Base-by-base conservation (phyloP, 179 eudicot genomes). In the Camellia oleifera region DNA sequence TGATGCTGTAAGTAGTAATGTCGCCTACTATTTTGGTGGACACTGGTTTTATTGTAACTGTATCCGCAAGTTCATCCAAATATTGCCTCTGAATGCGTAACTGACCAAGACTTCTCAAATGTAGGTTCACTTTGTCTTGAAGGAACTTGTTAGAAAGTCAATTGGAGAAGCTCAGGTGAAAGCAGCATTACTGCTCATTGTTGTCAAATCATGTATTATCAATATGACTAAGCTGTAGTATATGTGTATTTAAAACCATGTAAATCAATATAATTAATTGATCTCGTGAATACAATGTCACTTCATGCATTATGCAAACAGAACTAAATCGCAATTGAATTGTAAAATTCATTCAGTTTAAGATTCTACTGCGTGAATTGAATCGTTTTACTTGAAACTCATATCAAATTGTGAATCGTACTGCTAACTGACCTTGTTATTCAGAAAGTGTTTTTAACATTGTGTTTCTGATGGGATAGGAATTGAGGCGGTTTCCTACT, bases 81-180 rank as follows among this genome's bases (percentile, higher is more conserved):
- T 60, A 14, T 61, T 61, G 0, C 1, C 13, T 32, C 48, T 61
- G 71, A 57, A 72, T 72, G 52, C 7, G 8, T 72, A 60, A 57
- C 79, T 84, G 71, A 82, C 26, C 54, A 62, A 2, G 42, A 70
- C 50, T 44, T 50, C 78, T 48, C 50, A 57, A 84, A 6, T 77
- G 72, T 75, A 95, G 98, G 98, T 95, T 76, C 98, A 93, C 86
- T 86, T 94, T 71, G 95, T 95, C 56, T 72, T 95, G 87, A 95
- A 92, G 90, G 99, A 95, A 76, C 97, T 95, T 42, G 99, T 95
- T 74, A 90, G 99, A 89, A 95, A 87, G 85, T 95, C 99, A 62
- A 86, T 95, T 61, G 88, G 84, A 5, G 98, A 94, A 89, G 91
- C 97, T 75, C 82, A 88, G 92, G 98, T 93, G 81, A 89, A 71